These are phyloP conservation scores for Poteriospumella lacustris DNA, from an alignment of 108 stramenopile genomes.

Conservation along the genomic window DNA sequence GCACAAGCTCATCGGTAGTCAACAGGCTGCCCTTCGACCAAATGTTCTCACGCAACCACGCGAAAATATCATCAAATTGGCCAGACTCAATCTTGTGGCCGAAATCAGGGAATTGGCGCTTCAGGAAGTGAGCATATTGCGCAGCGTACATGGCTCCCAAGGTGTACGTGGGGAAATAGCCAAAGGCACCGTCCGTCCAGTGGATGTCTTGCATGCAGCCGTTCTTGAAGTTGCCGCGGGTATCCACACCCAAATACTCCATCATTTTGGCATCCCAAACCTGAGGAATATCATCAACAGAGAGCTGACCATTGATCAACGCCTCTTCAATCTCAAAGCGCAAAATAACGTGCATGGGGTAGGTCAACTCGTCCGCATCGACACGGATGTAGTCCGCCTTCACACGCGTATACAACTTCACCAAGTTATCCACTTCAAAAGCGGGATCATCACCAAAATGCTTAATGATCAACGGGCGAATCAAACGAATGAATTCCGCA, in stretches of 20 bases:
- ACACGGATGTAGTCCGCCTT: conserved; percentile 68
- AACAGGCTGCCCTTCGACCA: no score
- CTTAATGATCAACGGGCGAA: no score
- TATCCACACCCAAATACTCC: conserved; percentile 64
- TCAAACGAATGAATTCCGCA: no score
- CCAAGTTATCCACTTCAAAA: no score
- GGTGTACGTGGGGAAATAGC: conserved; percentile 88
- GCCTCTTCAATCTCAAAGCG: conserved; percentile 76
- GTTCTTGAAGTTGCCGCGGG: no score
- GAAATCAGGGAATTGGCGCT: conserved; percentile 61
- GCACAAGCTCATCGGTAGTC: no score
- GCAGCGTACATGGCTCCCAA: conserved; percentile 77
- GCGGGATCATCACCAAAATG: no score
- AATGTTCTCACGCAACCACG: no score
- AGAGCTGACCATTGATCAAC: conserved; percentile 63
- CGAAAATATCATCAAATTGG: no score
- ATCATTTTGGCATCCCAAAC: conserved; percentile 75
- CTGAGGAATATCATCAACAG: conserved; percentile 62
- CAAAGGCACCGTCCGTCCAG: conserved; percentile 68
- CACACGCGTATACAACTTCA: no score
- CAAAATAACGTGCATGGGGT: conserved; percentile 82
- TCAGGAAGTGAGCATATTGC: conserved; percentile 67
- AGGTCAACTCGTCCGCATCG: conserved; percentile 83
- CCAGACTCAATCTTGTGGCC: conserved; percentile 62
- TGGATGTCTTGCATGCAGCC: conserved; percentile 84